Evolutionary conservation across 2,329 filamentous ascomycete genomes (phyloP), one percentile per base, ranked within the genome.

Genomic region (Metarhizium album): DNA sequence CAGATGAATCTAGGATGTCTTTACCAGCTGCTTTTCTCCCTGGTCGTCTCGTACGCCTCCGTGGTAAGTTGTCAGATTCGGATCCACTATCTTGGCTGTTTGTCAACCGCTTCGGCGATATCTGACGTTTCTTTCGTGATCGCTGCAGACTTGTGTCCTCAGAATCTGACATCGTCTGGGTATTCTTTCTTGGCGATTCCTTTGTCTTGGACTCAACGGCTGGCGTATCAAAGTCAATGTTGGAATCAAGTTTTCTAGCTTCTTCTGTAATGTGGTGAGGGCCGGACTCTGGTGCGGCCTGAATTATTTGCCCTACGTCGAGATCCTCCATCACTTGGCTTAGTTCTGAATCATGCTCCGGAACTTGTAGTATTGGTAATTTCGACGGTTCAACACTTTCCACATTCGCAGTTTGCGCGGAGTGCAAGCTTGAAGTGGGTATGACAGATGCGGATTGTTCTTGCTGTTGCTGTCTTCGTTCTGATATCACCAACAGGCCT

Each of bases 401-500:
- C 4, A 5, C 9, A 20, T 23, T 8, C 2, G 0, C 2, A 24
- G 20, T 3, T 1, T 1, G 8, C 3, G 16, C 22, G 4, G 11
- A 22, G n/a, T 9, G 1, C 20, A 16, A 1, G 40, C 20, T 24
- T n/a, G 40, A 43, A 24, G n/a, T 18, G 8, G 42, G 24, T n/a
- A 20, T 29, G 4, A 3, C 13, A 3, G 37, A 48, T 3, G 22
- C 14, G 9, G 43, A 18, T 8, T 20, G 18, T 23, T 31, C 23
- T 20, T 47, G 40, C 4, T 48, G 47, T 8, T 38, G 22, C 38
- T 54, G 46, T 24, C 59, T 55, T 49, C 60, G 66, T 48, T 74
- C 70, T 1, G 70, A 65, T 4, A 75, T 48, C 62, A 78, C 66
- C 42, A 78, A 57, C 7, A 79, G 57, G 2, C 76, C 75, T 48